A percentile compares a stretch with the other conserved stretches of the same genome.
phyloP scores from a whole-genome alignment of 108 stramenopile species.

The Seminavis robusta region DNA sequence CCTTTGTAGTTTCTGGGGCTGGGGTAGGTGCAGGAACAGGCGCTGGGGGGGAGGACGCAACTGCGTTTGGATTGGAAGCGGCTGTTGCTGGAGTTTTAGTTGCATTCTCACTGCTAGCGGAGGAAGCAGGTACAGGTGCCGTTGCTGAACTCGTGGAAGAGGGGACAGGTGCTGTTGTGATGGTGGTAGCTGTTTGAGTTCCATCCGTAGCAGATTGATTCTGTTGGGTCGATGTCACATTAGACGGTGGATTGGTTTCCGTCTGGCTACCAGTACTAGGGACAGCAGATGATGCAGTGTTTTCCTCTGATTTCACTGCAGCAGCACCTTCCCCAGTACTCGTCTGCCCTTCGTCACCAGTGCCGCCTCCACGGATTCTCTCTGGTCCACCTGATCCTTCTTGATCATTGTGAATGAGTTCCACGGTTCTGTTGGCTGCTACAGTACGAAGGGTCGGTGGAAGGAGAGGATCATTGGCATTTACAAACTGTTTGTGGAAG shows the following conservation, averaged over 20 bases:
- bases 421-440: not conserved
- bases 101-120: not conserved
- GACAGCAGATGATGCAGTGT: not conserved
- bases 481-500: too few species aligned
- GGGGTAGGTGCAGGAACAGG: not conserved
- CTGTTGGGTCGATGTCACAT: too few species aligned
- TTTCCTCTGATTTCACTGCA: not conserved
- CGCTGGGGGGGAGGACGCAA: conserved; percentile 3
- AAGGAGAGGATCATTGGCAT: not conserved
- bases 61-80: not conserved
- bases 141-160: too few species aligned
- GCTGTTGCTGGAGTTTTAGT: not conserved
- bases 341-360: not conserved
- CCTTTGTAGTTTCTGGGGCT: not conserved
- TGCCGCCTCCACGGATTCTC: not conserved
- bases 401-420: too few species aligned
- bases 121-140: not conserved
- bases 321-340: not conserved
- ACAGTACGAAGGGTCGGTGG: not conserved
- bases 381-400: not conserved
- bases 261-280: too few species aligned
- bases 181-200: too few species aligned
- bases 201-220: too few species aligned
- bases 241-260: too few species aligned
- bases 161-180: too few species aligned